phyloP scores from a whole-genome alignment of 768 basidiomycete genomes.

The Kondoa malvinella region DNA sequence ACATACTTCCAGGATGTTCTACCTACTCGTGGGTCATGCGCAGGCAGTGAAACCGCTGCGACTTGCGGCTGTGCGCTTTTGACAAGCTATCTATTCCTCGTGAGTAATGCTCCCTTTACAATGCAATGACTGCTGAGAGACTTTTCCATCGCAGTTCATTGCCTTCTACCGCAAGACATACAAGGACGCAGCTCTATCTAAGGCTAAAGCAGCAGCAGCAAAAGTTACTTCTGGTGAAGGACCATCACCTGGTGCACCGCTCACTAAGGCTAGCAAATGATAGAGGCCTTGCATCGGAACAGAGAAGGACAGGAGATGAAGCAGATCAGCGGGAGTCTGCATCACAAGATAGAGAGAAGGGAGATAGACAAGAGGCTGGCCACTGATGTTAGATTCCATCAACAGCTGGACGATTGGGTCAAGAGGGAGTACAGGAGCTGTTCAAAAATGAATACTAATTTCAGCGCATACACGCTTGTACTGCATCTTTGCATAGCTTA shows the following conservation, averaged over 20 bases:
- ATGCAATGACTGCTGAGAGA: too few relatives aligned
- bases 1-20: constrained; percentile 39
- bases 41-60: constrained; percentile 75
- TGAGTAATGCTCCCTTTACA: too few relatives aligned
- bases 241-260: neutral
- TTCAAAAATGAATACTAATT: too few relatives aligned
- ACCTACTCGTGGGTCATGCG: constrained; percentile 66
- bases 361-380: too few relatives aligned
- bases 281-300: neutral
- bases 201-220: neutral
- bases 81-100: constrained; percentile 77
- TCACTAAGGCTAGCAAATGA: neutral
- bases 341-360: too few relatives aligned
- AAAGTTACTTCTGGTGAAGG: neutral
- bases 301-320: neutral
- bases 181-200: neutral
- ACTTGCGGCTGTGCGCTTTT: constrained; percentile 74
- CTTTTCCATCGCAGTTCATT: neutral
- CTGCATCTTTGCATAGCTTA: too few relatives aligned
- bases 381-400: too few relatives aligned
- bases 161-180: constrained; percentile 7
- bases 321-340: too few relatives aligned
- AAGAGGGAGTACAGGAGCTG: too few relatives aligned
- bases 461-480: too few relatives aligned
- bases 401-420: too few relatives aligned